These are phyloP conservation scores for Mycena crocata DNA, from an alignment of 768 basidiomycete genomes.

Conservation along the genomic window DNA sequence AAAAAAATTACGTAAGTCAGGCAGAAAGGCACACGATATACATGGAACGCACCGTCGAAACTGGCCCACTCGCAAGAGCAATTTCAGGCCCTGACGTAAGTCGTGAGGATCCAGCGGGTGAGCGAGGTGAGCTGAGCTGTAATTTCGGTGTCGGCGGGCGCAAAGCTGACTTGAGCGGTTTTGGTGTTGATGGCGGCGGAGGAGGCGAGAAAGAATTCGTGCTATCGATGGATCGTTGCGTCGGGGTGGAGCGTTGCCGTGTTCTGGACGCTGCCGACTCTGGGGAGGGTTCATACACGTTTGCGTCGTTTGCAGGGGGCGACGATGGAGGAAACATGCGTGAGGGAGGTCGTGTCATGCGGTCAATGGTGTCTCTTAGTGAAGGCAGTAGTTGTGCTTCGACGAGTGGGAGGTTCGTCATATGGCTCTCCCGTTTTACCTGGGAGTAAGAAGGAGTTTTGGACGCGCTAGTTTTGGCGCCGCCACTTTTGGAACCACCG, in stretches of 20 bases:
- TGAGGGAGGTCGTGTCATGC: conserved; percentile 72
- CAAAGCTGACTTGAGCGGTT: conserved; percentile 53
- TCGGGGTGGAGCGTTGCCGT: conserved; percentile 7
- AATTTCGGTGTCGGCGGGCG: conserved; percentile 49
- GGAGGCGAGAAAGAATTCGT: conserved; percentile 6
- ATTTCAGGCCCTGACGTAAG: background rate
- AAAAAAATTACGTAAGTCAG: background rate
- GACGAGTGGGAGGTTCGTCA: conserved; percentile 66
- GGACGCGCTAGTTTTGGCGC: background rate
- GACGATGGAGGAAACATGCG: conserved; percentile 25
- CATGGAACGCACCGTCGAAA: background rate
- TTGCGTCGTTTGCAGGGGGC: conserved; percentile 27
- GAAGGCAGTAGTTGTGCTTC: conserved; percentile 78
- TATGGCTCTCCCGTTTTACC: conserved; percentile 53
- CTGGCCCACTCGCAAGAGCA: background rate
- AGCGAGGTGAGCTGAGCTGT: conserved; percentile 27
- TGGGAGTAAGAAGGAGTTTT: conserved; percentile 27
- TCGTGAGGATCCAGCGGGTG: conserved; percentile 19
- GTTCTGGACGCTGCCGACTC: conserved; percentile 15
- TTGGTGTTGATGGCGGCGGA: conserved; percentile 35
- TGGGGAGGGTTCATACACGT: conserved; percentile 5
- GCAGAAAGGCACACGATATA: background rate
- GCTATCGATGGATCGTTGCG: background rate
- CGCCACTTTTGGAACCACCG: conserved; percentile 2
- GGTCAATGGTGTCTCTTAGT: conserved; percentile 76